Percentiles rank a stretch among this genome's conserved stretches.
phyloP scores from a whole-genome alignment of 306 rosid species.

The Rosa persica region DNA sequence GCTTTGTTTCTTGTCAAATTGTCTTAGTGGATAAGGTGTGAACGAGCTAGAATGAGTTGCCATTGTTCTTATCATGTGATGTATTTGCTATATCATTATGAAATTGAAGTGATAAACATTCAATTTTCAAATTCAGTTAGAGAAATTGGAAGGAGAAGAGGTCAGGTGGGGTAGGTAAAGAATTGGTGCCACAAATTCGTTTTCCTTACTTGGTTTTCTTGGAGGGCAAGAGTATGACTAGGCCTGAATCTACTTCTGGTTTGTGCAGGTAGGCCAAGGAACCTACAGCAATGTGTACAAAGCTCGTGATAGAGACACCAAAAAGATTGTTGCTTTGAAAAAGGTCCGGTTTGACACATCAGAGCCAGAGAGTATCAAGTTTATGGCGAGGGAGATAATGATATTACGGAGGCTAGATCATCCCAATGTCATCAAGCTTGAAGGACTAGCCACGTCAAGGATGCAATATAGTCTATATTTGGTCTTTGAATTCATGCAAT shows the following conservation, averaged over 20 bases:
- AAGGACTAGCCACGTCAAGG: conserved; percentile 69
- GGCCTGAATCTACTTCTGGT: conserved; percentile 11
- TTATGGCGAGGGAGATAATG: conserved; percentile 83
- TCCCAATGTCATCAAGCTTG: conserved; percentile 75
- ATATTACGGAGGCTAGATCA: conserved; percentile 54
- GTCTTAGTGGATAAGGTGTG: neutral
- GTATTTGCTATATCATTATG: neutral
- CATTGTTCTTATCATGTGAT: neutral
- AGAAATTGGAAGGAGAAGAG: neutral
- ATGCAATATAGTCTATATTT: conserved; percentile 80
- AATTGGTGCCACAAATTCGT: neutral
- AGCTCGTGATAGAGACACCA: conserved; percentile 58
- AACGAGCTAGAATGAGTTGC: neutral
- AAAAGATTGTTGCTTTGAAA: conserved; percentile 71
- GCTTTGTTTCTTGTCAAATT: neutral
- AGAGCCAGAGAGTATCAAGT: conserved; percentile 62
- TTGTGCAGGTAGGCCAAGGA: conserved; percentile 64
- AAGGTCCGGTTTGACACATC: conserved; percentile 77
- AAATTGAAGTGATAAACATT: neutral
- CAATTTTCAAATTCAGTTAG: neutral
- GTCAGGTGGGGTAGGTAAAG: neutral
- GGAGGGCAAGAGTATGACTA: neutral
- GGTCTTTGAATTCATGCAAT: conserved; percentile 60
- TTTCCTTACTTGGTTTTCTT: neutral
- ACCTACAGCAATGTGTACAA: conserved; percentile 83